These are phyloP conservation scores for Naganishia onofrii DNA, from an alignment of 768 basidiomycete genomes.

Conservation along the genomic window DNA sequence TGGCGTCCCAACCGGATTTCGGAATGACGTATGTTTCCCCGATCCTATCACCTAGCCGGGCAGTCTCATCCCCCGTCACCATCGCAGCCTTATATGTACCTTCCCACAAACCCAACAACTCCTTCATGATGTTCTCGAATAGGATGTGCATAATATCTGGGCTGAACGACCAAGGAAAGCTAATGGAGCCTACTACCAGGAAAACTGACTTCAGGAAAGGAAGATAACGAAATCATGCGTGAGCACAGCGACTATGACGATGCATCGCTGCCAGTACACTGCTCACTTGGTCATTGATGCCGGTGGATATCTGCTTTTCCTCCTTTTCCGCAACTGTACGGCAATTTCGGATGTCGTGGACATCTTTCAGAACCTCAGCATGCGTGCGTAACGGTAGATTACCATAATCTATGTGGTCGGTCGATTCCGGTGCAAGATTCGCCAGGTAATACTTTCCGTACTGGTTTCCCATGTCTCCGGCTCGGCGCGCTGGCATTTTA, in stretches of 20 bases:
- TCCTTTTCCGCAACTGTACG: neutral
- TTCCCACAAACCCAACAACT: neutral
- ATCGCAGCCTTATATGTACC: neutral
- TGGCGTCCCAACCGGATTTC: neutral
- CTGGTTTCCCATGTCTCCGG: neutral
- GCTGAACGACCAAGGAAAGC: neutral
- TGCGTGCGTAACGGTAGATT: neutral
- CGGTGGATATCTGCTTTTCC: neutral
- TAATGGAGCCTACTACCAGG: neutral
- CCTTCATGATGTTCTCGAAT: constrained; percentile 4
- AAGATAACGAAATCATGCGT: too few species aligned
- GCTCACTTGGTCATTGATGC: neutral
- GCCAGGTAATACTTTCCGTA: neutral
- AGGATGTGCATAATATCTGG: constrained; percentile 7
- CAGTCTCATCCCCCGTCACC: neutral
- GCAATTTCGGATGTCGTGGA: neutral
- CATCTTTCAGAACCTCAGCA: neutral
- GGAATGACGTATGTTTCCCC: neutral
- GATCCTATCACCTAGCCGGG: neutral
- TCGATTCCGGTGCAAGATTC: neutral
- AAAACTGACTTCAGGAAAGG: neutral
- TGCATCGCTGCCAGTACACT: too few species aligned
- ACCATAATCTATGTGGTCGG: neutral
- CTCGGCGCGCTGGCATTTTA: neutral
- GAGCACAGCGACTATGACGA: too few species aligned